These are phyloP conservation scores for Diaporthe aspalathi DNA, from an alignment of 2,329 filamentous ascomycete genomes.

Conservation along the genomic window DNA sequence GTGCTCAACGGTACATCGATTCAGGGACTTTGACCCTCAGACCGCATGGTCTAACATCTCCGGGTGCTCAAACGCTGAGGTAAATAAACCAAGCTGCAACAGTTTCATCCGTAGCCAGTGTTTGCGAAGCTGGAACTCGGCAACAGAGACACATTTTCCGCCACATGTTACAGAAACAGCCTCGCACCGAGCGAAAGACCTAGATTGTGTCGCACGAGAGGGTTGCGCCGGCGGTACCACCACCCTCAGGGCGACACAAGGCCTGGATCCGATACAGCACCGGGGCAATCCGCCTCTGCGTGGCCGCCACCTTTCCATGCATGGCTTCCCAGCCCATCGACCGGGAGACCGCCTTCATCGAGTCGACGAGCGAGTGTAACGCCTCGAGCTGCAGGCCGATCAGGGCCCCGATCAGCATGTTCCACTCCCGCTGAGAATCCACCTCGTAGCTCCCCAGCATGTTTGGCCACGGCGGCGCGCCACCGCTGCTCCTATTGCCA, in stretches of 20 bases:
- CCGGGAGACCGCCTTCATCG: neutral
- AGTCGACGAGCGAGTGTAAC: neutral
- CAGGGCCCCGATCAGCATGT: constrained; percentile 27
- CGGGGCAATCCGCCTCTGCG: neutral
- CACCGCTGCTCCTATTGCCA: too few species aligned
- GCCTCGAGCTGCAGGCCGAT: constrained; percentile 23
- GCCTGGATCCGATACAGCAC: neutral
- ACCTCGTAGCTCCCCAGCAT: constrained; percentile 36
- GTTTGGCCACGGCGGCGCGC: neutral
- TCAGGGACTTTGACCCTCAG: neutral
- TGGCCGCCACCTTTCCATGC: neutral
- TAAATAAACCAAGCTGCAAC: neutral
- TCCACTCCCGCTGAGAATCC: constrained; percentile 33
- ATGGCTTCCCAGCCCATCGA: constrained; percentile 2
- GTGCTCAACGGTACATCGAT: neutral
- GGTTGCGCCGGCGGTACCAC: neutral
- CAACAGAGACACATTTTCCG: neutral
- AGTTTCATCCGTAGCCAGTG: neutral
- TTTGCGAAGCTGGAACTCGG: neutral
- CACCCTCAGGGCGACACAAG: neutral
- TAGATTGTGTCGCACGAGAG: neutral
- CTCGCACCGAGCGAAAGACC: neutral
- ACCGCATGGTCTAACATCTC: neutral
- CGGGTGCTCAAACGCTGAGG: neutral
- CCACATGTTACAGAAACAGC: neutral